A percentile compares a stretch with the other conserved stretches of the same genome.
These are phyloP conservation scores for Hypoxylon sp. DNA, from an alignment of 2,329 filamentous ascomycete genomes.

Conservation along the genomic window DNA sequence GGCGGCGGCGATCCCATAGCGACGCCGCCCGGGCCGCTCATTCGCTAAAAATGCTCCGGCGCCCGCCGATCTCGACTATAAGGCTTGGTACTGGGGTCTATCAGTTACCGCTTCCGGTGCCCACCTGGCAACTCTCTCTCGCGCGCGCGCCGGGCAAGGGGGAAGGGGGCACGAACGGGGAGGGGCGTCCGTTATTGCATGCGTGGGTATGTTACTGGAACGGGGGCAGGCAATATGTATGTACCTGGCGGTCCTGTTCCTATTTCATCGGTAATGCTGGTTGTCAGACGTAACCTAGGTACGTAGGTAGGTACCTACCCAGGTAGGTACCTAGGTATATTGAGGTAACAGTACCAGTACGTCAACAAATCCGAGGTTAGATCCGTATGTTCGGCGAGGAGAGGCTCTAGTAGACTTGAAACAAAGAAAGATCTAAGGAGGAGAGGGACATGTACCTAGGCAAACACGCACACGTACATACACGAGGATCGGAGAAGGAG, in stretches of 20 bases:
- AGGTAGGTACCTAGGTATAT: no score
- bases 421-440: neutral
- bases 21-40: slow-evolving; percentile 16
- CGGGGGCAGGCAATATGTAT: neutral
- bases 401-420: neutral
- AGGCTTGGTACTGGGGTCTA: slow-evolving; percentile 30
- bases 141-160: slow-evolving; percentile 14
- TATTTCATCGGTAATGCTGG: neutral
- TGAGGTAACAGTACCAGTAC: no score
- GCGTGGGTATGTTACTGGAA: neutral
- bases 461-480: no score
- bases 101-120: slow-evolving; percentile 35
- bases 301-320: neutral
- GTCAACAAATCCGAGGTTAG: slow-evolving; percentile 10
- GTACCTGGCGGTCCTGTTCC: neutral
- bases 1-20: slow-evolving; percentile 9
- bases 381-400: slow-evolving; percentile 8
- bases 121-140: slow-evolving; percentile 15
- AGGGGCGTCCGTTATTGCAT: neutral
- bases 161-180: slow-evolving; percentile 25
- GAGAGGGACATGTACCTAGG: neutral
- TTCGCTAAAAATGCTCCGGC: slow-evolving; percentile 34
- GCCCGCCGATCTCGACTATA: slow-evolving; percentile 30
- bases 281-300: neutral
- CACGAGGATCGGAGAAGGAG: neutral